A percentile compares a stretch with the other conserved stretches of the same genome.
Evolutionary conservation across 1,284 basidiomycete genomes (phyloP).

Genomic region (Ustilago hordei): DNA sequence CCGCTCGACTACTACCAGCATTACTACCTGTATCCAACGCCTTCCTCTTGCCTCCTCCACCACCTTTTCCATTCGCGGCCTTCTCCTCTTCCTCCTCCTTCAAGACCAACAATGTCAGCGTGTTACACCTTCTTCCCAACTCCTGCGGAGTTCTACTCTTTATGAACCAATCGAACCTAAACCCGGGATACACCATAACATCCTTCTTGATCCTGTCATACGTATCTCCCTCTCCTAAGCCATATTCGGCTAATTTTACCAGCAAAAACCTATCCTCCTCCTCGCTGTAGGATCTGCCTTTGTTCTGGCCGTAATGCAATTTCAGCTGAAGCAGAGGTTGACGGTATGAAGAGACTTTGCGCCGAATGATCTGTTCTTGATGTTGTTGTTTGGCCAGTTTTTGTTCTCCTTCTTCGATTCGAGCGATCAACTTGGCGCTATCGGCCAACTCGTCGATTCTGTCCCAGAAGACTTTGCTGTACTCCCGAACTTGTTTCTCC

Average conservation of each 20-base stretch:
- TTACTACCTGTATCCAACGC: conserved; percentile 30
- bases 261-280: conserved; percentile 97
- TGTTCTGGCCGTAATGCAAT: conserved; percentile 72
- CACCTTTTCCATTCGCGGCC: conserved; percentile 1
- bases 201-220: conserved; percentile 97
- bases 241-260: conserved; percentile 90
- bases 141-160: conserved; percentile 93
- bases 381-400: conserved; percentile 61
- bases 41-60: conserved; percentile 24
- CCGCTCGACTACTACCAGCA: conserved; percentile 29
- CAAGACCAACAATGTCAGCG: conserved; percentile 88
- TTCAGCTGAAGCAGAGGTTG: conserved; percentile 63
- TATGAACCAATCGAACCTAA: conserved; percentile 95
- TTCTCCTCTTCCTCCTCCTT: conserved; percentile 76
- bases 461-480: conserved; percentile 88
- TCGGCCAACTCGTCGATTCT: conserved; percentile 83
- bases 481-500: conserved; percentile 81
- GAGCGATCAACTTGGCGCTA: conserved; percentile 53
- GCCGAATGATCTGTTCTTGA: conserved; percentile 57
- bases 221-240: conserved; percentile 89
- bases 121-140: conserved; percentile 88
- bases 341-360: conserved; percentile 52
- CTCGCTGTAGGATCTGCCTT: conserved; percentile 89
- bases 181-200: conserved; percentile 94
- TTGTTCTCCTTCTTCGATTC: conserved; percentile 67